Percentiles rank a stretch among this genome's conserved stretches.
These are phyloP conservation scores for Calonectria honghensis DNA, from an alignment of 2,329 filamentous ascomycete genomes.

Conservation along the genomic window DNA sequence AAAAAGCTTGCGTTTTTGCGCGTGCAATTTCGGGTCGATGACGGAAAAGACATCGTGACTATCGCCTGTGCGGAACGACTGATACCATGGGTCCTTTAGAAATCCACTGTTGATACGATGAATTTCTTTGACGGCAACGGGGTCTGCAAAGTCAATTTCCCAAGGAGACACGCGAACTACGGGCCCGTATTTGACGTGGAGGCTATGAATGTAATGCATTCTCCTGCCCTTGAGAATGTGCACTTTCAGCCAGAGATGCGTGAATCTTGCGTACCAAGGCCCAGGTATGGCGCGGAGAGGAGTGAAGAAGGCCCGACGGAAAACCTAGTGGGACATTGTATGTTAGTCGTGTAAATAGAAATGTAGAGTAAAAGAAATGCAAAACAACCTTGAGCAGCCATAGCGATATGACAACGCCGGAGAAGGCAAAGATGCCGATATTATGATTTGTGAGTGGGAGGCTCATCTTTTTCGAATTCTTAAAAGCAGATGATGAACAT, in stretches of 20 bases:
- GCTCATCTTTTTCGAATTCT: not conserved
- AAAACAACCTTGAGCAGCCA: constrained; percentile 1
- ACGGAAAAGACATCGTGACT: constrained; percentile 18
- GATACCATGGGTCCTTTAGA: constrained; percentile 6
- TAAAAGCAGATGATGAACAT: not conserved
- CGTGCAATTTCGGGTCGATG: constrained; percentile 1
- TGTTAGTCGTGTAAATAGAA: not conserved
- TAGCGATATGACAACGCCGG: not conserved
- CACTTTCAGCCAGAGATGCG: not conserved
- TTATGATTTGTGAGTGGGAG: not conserved
- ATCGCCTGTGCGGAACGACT: not conserved
- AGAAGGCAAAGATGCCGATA: not conserved
- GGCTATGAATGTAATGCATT: constrained; percentile 4
- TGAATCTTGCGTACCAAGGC: constrained; percentile 15
- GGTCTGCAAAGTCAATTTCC: constrained; percentile 10
- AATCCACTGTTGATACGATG: constrained; percentile 5
- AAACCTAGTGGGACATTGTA: not conserved
- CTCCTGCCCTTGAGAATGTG: not conserved
- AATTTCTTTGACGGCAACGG: constrained; percentile 4
- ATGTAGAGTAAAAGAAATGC: too few relatives aligned
- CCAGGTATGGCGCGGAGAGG: not conserved
- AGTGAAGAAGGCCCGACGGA: not conserved
- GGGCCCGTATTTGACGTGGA: constrained; percentile 1
- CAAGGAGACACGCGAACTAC: constrained; percentile 1
- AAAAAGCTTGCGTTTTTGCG: not conserved